phyloP scores from a whole-genome alignment of 208 protist species.

The Crithidia fasciculata region DNA sequence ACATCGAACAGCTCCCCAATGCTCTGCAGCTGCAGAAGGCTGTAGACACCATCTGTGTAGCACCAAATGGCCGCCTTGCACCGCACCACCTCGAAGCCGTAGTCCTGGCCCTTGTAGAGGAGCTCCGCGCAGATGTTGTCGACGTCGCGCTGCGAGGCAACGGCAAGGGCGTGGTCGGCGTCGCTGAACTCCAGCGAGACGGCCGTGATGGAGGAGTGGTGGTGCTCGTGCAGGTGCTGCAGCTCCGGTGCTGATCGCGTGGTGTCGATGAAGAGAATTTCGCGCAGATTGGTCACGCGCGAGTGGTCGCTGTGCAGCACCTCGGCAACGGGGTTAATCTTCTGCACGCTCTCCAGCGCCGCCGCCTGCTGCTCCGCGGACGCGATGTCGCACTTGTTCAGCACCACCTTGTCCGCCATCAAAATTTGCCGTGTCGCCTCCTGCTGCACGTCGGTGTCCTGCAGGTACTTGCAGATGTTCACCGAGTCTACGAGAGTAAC shows the following conservation, averaged over 20 bases:
- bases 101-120: constrained; percentile 70
- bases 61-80: constrained; percentile 92
- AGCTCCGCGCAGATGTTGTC: constrained; percentile 79
- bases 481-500: constrained; percentile 90
- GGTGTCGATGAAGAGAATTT: constrained; percentile 86
- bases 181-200: constrained; percentile 79
- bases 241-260: constrained; percentile 52
- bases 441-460: constrained; percentile 60
- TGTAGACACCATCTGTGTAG: constrained; percentile 43
- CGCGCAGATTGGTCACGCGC: constrained; percentile 58
- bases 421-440: constrained; percentile 92
- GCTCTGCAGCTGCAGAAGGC: constrained; percentile 81
- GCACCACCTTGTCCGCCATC: constrained; percentile 92
- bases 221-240: constrained; percentile 65
- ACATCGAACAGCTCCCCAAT: constrained; percentile 90
- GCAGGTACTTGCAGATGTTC: constrained; percentile 84
- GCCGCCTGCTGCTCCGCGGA: constrained; percentile 53
- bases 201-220: constrained; percentile 64
- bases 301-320: constrained; percentile 62
- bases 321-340: constrained; percentile 77
- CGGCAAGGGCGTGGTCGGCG: constrained; percentile 38
- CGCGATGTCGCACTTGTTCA: constrained; percentile 96
- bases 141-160: constrained; percentile 51
- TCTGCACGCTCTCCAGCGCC: constrained; percentile 44
- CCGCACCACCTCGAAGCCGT: constrained; percentile 83